Percentiles rank a stretch among this genome's conserved stretches.
These are phyloP conservation scores for Alloascoidea africana DNA, from an alignment of 805 yeast genomes.

Conservation along the genomic window DNA sequence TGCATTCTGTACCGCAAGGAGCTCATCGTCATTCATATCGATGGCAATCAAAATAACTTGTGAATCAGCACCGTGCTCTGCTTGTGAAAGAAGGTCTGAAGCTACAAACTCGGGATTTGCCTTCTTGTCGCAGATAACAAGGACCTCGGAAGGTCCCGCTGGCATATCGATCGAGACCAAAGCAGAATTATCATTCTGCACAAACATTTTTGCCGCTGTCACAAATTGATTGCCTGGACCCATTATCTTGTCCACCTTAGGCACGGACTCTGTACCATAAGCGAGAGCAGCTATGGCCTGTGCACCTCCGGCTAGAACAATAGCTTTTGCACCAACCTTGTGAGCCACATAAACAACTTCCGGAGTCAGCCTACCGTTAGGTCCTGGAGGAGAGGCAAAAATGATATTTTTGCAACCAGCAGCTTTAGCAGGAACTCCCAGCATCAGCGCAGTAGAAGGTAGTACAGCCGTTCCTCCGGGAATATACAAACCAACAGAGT, in stretches of 20 bases:
- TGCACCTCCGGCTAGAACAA: conserved; percentile 97
- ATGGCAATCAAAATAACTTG: conserved; percentile 90
- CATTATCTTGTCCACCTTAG: conserved; percentile 90
- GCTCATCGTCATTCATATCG: conserved; percentile 40
- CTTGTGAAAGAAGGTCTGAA: conserved; percentile 91
- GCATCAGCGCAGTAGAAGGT: conserved; percentile 96
- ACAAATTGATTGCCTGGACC: conserved; percentile 99
- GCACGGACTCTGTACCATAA: conserved; percentile 85
- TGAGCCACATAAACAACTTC: conserved; percentile 97
- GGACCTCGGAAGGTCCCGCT: conserved; percentile 97
- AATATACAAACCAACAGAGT: conserved; percentile 85
- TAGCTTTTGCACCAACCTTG: conserved; percentile 81
- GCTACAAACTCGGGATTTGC: conserved; percentile 96
- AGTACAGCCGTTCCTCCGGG: conserved; percentile 99
- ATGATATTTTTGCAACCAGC: conserved; percentile 92
- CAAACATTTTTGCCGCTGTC: conserved; percentile 97
- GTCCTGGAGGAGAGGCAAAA: conserved; percentile 90
- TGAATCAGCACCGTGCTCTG: conserved; percentile 97
- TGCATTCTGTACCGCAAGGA: conserved; percentile 64
- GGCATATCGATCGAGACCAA: conserved; percentile 98
- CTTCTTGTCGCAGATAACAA: conserved; percentile 79
- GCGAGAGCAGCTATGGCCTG: conserved; percentile 99
- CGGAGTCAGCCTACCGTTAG: conserved; percentile 86
- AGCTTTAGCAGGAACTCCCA: conserved; percentile 96
- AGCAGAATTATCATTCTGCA: conserved; percentile 90